Conservation (phyloP, 495 filamentous ascomycete genomes). For the Mycothermus thermophilus region DNA sequence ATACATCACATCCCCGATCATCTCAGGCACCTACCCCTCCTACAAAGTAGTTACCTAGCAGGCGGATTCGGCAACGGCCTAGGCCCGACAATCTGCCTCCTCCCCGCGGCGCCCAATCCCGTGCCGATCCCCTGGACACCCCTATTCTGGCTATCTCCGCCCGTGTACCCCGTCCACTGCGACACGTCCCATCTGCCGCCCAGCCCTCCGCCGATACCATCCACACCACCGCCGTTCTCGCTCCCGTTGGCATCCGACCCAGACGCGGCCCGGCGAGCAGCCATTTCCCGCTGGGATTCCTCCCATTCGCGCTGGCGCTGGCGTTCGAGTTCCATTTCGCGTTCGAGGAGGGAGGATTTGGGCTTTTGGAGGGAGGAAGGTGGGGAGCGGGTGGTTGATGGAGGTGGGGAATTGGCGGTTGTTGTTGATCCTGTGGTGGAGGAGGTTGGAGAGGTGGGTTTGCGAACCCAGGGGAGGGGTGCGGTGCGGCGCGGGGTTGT, state of each 20-base stretch:
- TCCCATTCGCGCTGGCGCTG: slow-evolving; percentile 94
- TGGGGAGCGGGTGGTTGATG: no score
- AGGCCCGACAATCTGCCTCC: slow-evolving; percentile 68
- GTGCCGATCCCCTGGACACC: slow-evolving; percentile 55
- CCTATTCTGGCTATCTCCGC: slow-evolving; percentile 71
- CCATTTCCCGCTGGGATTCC: slow-evolving; percentile 63
- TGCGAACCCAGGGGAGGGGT: no score
- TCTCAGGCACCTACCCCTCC: background rate
- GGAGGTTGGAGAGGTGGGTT: no score
- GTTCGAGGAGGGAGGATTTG: slow-evolving; percentile 68
- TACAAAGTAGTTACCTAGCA: no score
- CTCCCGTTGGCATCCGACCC: slow-evolving; percentile 35
- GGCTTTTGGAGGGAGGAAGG: slow-evolving; percentile 42
- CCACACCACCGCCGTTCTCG: slow-evolving; percentile 26
- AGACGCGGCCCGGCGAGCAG: no score
- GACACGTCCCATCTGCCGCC: slow-evolving; percentile 70
- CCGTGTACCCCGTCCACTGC: slow-evolving; percentile 71
- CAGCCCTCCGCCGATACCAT: slow-evolving; percentile 40
- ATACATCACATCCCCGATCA: no score
- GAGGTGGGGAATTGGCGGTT: no score
- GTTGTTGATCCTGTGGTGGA: no score
- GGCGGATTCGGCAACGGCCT: slow-evolving; percentile 43
- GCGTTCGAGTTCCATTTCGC: slow-evolving; percentile 92
- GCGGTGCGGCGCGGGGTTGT: slow-evolving; percentile 50
- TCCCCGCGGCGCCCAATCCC: no score